Evolutionary conservation across 305 asterid species (phyloP), one percentile per base, ranked within the genome.

Genomic region (Salvia sclarea): DNA sequence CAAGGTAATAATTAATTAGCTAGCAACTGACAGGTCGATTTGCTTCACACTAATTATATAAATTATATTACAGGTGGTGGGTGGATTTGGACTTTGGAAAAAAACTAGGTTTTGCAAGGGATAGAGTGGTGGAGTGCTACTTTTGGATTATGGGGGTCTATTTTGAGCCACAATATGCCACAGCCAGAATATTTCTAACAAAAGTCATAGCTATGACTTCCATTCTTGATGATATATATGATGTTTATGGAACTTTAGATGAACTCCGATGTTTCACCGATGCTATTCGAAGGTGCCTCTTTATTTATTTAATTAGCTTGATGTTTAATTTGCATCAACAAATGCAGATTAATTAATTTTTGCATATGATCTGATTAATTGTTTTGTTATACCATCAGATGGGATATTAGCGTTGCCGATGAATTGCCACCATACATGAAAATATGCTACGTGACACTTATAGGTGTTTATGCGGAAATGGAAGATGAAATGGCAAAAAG

Each of bases 11-110:
- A 25, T 25, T 25, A 2, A 25, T 25, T 25, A 25, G 2, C 30
- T 25, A 2, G 30, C 4, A 4, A 1, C 4, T 25, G 2, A 25
- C 2, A 2, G 4, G 30, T 25, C 4, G 30, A 25, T 25, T 28
- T 28, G 5, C 33, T 3, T 28, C 0, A 0, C 33, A n/a, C n/a
- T n/a, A n/a, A n/a, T n/a, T n/a, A n/a, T n/a, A 28, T 6, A 3
- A 28, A 28, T 3, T 3, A 3, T 3, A 1, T 28, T n/a, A n/a
- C n/a, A 83, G 84, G 76, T 84, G 86, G 89, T 84, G 89, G 89
- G 75, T 79, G 57, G 44, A 24, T 8, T 61, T 84, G 40, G 80
- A 81, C 8, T 50, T 68, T n/a, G 49, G 1, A 73, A 61, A n/a
- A 1, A 81, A 81, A 12, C 13, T 76, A 3, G 78, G 84, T 1